Base-by-base conservation (phyloP, 176 grass and related monocot genomes). In the Tillandsia leiboldiana region DNA sequence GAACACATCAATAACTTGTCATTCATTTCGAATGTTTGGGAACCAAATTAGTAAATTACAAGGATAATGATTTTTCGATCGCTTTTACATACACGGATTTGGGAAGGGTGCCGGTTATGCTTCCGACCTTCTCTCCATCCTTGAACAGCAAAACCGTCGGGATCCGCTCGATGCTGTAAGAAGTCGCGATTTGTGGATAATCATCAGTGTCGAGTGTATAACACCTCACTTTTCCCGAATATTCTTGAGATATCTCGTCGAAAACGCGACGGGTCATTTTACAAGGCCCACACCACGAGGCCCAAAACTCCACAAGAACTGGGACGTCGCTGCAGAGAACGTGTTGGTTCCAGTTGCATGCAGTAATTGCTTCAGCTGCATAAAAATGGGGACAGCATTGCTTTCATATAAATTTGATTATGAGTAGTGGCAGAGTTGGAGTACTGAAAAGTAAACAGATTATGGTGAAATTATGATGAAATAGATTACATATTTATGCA, bases 71-170 rank as follows among this genome's bases (percentile, higher is more conserved):
- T 79, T 80, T 87, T 51, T 97, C 93, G 24, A 97, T 87, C 23
- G 89, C 89, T 71, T 79, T 89, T 12, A 97, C 84, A 78, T 97
- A 97, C 61, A 87, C 76, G 50, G 72, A 77, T 62, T 85, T 92
- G 6, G 89, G 93, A 15, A 97, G 84, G 58, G 93, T 97, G 18
- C 93, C 93, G 20, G 81, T 92, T 27, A 97, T 85, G 71, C 93
- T 85, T 49, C 85, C 77, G 23, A 87, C 64, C 85, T 87, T 92
- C 64, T 92, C 79, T 49, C 93, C 89, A 73, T 87, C 74, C 82
- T 97, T 97, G 74, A 97, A 97, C 74, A 97, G 63, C 64, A 97
- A 65, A 54, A 97, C 86, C 50, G 89, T 90, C 17, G 93, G 93
- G 65, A 97, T 84, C 58, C 76, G 85, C 23, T 87, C 77, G 0